Percentiles rank a stretch among this genome's conserved stretches.
These are phyloP conservation scores for Alternaria gansuensis DNA, from an alignment of 2,329 filamentous ascomycete genomes.

Conservation along the genomic window DNA sequence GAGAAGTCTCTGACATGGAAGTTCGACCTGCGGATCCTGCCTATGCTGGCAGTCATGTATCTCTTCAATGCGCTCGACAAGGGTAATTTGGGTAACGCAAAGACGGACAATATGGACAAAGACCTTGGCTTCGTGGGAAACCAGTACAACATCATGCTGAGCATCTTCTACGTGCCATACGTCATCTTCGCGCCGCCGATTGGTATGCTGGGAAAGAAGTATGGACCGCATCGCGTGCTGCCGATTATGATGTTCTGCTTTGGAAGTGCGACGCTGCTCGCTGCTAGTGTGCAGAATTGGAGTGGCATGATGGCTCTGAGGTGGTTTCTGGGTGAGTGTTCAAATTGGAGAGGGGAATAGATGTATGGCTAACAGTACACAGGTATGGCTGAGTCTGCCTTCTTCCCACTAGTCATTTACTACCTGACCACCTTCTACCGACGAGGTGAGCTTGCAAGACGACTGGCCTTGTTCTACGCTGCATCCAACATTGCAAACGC, in stretches of 20 bases:
- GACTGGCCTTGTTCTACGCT: constrained; percentile 78
- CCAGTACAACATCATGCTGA: constrained; percentile 73
- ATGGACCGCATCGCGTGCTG: constrained; percentile 69
- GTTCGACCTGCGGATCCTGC: constrained; percentile 65
- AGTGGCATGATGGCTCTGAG: constrained; percentile 71
- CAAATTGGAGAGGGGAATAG: fast-evolving
- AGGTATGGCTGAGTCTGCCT: constrained; percentile 70
- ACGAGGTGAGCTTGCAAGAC: constrained; percentile 73
- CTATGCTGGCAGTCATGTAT: constrained; percentile 68
- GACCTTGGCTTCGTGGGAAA: constrained; percentile 68
- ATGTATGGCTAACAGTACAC: constrained; percentile 16
- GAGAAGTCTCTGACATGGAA: constrained; percentile 61
- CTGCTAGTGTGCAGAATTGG: constrained; percentile 67
- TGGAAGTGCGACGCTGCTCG: constrained; percentile 70
- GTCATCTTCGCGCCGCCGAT: constrained; percentile 74
- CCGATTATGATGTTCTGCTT: constrained; percentile 75
- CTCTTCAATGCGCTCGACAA: constrained; percentile 59
- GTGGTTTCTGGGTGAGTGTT: constrained; percentile 68
- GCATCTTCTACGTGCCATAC: constrained; percentile 78
- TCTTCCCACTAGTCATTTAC: constrained; percentile 75
- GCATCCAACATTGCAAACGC: constrained; percentile 77
- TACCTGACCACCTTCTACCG: constrained; percentile 72
- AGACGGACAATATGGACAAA: constrained; percentile 57
- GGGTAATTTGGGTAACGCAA: constrained; percentile 55
- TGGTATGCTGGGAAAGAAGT: constrained; percentile 73